These are phyloP conservation scores for Venturia effusa DNA, from an alignment of 2,329 filamentous ascomycete species.

Conservation along the genomic window DNA sequence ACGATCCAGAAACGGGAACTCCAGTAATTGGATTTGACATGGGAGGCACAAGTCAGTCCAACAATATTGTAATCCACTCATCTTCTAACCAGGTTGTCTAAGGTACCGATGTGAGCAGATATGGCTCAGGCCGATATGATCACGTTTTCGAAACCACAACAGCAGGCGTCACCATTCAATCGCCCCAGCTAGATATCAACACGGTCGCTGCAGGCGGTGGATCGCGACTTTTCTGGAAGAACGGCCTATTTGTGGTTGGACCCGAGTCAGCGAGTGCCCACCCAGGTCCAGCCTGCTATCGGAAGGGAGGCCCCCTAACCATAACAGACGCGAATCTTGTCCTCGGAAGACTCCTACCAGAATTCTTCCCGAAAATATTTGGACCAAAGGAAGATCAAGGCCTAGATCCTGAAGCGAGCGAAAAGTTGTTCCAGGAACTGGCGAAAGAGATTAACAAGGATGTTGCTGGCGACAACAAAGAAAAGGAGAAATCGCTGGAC, in stretches of 20 bases:
- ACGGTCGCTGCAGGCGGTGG: conserved; percentile 88
- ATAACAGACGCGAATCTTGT: conserved; percentile 92
- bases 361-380: conserved; percentile 94
- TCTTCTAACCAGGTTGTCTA: neutral
- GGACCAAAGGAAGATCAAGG: conserved; percentile 78
- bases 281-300: conserved; percentile 81
- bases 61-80: neutral
- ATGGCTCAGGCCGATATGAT: conserved; percentile 75
- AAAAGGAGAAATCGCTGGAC: conserved; percentile 60
- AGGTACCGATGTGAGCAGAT: conserved; percentile 73
- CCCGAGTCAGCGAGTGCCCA: conserved; percentile 84
- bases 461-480: conserved; percentile 46
- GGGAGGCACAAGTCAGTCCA: conserved; percentile 62
- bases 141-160: conserved; percentile 93
- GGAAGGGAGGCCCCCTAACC: conserved; percentile 78
- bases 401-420: conserved; percentile 65
- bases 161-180: conserved; percentile 87
- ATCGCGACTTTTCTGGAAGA: conserved; percentile 74
- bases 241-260: conserved; percentile 82
- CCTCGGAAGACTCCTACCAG: conserved; percentile 71
- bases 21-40: conserved; percentile 94
- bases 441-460: conserved; percentile 70
- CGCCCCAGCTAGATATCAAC: conserved; percentile 87
- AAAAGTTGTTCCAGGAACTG: conserved; percentile 63
- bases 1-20: conserved; percentile 68